Evolutionary conservation across 768 basidiomycete species (phyloP), one percentile per base, ranked within the genome.

Genomic region (Leccinum aurantiacum): DNA sequence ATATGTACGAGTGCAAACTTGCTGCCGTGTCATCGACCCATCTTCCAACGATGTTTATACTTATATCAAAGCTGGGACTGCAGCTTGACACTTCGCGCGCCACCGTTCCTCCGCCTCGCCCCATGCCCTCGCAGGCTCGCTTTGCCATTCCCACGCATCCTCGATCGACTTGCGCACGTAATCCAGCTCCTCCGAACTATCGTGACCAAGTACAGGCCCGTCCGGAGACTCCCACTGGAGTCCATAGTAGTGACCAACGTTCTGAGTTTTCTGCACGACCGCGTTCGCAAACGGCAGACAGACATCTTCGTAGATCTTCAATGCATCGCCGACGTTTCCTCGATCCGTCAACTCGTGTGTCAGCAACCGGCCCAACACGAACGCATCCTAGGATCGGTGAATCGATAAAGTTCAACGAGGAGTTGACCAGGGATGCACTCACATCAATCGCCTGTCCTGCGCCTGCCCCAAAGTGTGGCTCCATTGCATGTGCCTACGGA

Each of bases 261-360:
- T 35, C n/a, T 53, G 55, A 4, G 72, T 68, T 17, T 41, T 53
- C 27, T 59, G 44, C 19, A 64, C 60, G 37, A 77, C 47, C 15
- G 31, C 14, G 37, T 74, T 69, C 3, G 70, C 63, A 46, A 73
- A 69, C 14, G 76, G 71, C 11, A 72, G 65, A 13, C 77, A 69
- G 8, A 73, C 58, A 11, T 64, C 51, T 58, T 78, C 71, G 59
- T 76, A 79, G 13, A 58, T 63, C 27, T 67, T 65, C 19, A 79
- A 63, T 3, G 74, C 74, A 4, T 64, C 38, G 0, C 53, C 14
- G 1, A 77, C 63, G 27, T 71, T 76, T 10, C 57, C 57, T 2
- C n/a, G 50, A 33, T 66, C 65, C 5, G 72, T 67, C 0, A 35
- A 29, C 0, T 63, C 58, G 50, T 74, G 69, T 10, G 66, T 57